Conservation (phyloP, 2,329 filamentous ascomycete genomes). For the Penicillium fuscoglaucum region DNA sequence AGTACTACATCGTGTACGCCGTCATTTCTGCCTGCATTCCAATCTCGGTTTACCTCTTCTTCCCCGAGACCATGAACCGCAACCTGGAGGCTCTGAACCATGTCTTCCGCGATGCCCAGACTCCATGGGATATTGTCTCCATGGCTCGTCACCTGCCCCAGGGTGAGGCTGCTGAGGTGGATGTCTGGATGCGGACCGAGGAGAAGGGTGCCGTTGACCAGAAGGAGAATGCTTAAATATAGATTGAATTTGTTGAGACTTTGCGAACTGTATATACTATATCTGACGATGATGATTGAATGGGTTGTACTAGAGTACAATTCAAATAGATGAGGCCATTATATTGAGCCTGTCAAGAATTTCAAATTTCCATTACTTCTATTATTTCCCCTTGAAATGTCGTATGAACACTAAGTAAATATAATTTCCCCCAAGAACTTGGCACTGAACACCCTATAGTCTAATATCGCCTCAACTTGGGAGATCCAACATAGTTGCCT, state of each 20-base stretch:
- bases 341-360: background rate
- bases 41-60: slow-evolving; percentile 23
- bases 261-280: slow-evolving; percentile 8
- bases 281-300: slow-evolving; percentile 3
- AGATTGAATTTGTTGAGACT: background rate
- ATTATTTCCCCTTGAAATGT: background rate
- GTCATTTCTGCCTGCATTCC: slow-evolving; percentile 25
- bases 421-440: too few relatives aligned
- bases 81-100: slow-evolving; percentile 27
- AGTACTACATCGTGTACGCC: slow-evolving; percentile 25
- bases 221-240: slow-evolving; percentile 18
- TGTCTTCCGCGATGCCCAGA: slow-evolving; percentile 26
- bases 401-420: background rate
- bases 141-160: slow-evolving; percentile 26
- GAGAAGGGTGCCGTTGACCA: slow-evolving; percentile 22
- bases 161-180: slow-evolving; percentile 24
- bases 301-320: background rate
- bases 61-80: slow-evolving; percentile 29
- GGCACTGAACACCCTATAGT: background rate
- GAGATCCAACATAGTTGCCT: background rate
- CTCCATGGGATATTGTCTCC: slow-evolving; percentile 26
- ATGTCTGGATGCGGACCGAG: slow-evolving; percentile 19
- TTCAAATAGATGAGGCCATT: background rate
- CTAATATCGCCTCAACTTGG: background rate
- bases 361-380: background rate